Evolutionary conservation across 2,329 filamentous ascomycete species (phyloP).

Genomic region (Orbilia brochopaga): DNA sequence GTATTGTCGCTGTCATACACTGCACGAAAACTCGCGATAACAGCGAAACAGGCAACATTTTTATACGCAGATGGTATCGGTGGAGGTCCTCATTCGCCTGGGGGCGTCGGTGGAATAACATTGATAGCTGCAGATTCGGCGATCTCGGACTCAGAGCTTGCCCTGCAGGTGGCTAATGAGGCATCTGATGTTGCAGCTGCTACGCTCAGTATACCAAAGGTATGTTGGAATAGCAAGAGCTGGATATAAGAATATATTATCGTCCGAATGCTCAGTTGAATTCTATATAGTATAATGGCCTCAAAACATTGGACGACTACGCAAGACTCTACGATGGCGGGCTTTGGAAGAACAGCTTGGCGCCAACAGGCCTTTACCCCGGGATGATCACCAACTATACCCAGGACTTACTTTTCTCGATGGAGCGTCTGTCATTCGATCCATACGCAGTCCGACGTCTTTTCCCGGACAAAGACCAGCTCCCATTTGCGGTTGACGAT

Average conservation of each 20-base stretch:
- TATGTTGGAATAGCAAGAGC: background rate
- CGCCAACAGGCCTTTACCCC: conserved; percentile 57
- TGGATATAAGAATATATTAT: too few species aligned
- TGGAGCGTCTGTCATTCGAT: conserved; percentile 61
- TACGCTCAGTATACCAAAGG: conserved; percentile 4
- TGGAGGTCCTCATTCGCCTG: conserved; percentile 33
- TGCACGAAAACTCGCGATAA: background rate
- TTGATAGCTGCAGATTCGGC: conserved; percentile 12
- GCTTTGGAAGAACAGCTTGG: conserved; percentile 57
- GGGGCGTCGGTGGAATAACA: conserved; percentile 10
- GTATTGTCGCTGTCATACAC: background rate
- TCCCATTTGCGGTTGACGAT: conserved; percentile 59
- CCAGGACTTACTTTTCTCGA: conserved; percentile 61
- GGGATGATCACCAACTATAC: conserved; percentile 61
- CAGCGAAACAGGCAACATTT: conserved; percentile 20
- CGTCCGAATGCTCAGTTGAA: too few species aligned
- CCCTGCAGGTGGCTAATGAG: conserved; percentile 7
- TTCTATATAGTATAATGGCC: conserved; percentile 54
- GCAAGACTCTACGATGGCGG: conserved; percentile 59
- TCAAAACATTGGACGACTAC: conserved; percentile 58
- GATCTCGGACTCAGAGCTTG: conserved; percentile 20
- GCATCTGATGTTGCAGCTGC: background rate
- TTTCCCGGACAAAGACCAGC: conserved; percentile 54
- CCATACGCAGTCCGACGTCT: conserved; percentile 59
- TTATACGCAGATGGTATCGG: conserved; percentile 28